Conservation (phyloP, 805 yeast species). For the Metschnikowia amazonensis region DNA sequence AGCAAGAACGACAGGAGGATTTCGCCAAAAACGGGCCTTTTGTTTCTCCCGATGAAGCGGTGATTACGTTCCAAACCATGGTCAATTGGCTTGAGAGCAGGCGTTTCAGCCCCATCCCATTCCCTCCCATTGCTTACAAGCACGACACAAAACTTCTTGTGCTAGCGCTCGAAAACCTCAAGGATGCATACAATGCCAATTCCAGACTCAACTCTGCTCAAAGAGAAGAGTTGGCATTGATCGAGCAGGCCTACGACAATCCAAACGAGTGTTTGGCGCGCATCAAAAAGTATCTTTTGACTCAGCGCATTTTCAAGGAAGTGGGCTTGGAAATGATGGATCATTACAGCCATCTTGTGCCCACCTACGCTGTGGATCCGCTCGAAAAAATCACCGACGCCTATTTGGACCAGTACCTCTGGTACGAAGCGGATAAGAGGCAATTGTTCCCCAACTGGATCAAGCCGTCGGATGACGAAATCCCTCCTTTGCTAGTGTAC, state of each 20-base stretch:
- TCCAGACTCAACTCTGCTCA: conserved; percentile 79
- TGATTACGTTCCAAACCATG: conserved; percentile 78
- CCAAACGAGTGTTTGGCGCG: conserved; percentile 91
- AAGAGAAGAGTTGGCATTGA: conserved; percentile 86
- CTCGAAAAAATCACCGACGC: conserved; percentile 95
- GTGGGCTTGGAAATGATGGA: conserved; percentile 88
- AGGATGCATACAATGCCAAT: conserved; percentile 64
- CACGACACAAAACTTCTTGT: conserved; percentile 90
- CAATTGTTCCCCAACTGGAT: conserved; percentile 92
- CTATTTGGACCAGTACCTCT: conserved; percentile 87
- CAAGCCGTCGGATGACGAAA: conserved; percentile 90
- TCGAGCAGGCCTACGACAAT: conserved; percentile 94
- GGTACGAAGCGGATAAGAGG: conserved; percentile 92
- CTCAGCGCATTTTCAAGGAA: conserved; percentile 91
- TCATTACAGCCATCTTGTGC: conserved; percentile 74
- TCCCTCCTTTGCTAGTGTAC: conserved; percentile 86
- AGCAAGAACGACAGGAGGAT: conserved; percentile 80
- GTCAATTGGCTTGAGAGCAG: conserved; percentile 88
- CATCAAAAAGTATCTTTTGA: conserved; percentile 73
- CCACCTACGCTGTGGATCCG: conserved; percentile 87
- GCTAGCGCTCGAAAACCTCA: conserved; percentile 82
- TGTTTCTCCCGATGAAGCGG: conserved; percentile 83
- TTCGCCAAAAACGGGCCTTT: conserved; percentile 86
- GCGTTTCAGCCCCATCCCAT: conserved; percentile 81
- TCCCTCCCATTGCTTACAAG: conserved; percentile 88